Evolutionary conservation across 2,329 filamentous ascomycete genomes (phyloP), one percentile per base, ranked within the genome.

Genomic region (Sclerotinia nivalis): DNA sequence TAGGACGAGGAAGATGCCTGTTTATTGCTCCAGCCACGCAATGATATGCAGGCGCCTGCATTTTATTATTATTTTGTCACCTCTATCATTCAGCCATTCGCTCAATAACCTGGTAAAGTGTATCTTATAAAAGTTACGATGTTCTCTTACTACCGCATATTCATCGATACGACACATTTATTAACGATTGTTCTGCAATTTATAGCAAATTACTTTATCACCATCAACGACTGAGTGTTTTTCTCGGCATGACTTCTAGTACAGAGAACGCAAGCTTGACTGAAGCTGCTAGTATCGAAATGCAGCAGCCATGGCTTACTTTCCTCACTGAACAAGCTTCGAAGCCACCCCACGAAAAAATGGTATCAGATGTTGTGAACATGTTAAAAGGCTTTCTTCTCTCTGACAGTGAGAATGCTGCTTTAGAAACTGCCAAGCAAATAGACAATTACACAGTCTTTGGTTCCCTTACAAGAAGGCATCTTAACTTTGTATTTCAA

Each of bases 271-370:
- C 40, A 43, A 43, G 40, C 40, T 43, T 43, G 40, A 15, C 40
- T 15, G 40, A 43, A 43, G 40, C 22, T 25, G 37, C 55, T 40
- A 7, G 31, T 40, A n/a, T 20, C 4, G 55, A 58, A 25, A 18
- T 2, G 7, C 34, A 40, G 22, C 55, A 22, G n/a, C 22, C 22
- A n/a, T 58, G 55, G 55, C 55, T 58, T 18, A 18, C 55, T 40
- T 58, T 58, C 34, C 34, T 58, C 55, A 58, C 22, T 9, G n/a
- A 58, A 40, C 55, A n/a, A 40, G 55, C 31, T 22, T 58, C 55
- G 20, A n/a, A 1, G 13, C 12, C 20, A 4, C n/a, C 22, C 22
- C 10, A 2, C 7, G 10, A 58, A 13, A 22, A n/a, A 4, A 37
- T 58, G 2, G 55, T 40, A 9, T n/a, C 55, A 25, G 18, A 58